Evolutionary conservation across 495 filamentous ascomycete species (phyloP), one percentile per base, ranked within the genome.

Genomic region (Penicillium malachiteum): DNA sequence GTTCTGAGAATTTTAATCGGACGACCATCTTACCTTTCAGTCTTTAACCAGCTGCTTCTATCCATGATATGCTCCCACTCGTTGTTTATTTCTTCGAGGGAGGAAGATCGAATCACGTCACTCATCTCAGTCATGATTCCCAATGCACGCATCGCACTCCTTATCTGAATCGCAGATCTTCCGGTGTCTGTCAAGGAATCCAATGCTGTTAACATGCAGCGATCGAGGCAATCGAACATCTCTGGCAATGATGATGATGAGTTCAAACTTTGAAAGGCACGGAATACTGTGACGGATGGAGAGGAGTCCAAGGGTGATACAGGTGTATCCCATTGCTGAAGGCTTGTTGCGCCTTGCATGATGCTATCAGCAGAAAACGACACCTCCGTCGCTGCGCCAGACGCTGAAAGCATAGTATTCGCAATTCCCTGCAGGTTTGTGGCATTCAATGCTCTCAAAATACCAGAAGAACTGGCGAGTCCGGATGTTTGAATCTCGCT

Each of bases 291-390:
- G 8, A 85, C 83, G 3, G 87, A 77, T 54, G 85, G 81, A 35
- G 82, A 87, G 18, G 74, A 70, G 40, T 78, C 80, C 17, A 80
- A 72, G 5, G 78, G 72, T 8, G 91, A 89, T 7, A 87, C 86
- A 48, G 88, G 87, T 50, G 97, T 76, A 70, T 96, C 92, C 94
- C 94, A 98, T 63, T 94, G 87, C 60, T 92, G 91, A 45, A 98
- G 75, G 62, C 88, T 91, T 47, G 87, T 82, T 12, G 94, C 93
- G n/a, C 90, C 88, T 45, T 83, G 81, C 52, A 95, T 85, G 57
- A 90, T 87, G 53, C 81, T 86, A 39, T 89, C 85, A 13, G 84
- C 72, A 7, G 83, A 81, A n/a, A 57, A 45, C 35, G 69, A 58
- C 17, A 60, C 59, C 17, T 72, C 67, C 12, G 68, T 71, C 17